A percentile compares a stretch with the other conserved stretches of the same genome.
Evolutionary conservation across 2,329 filamentous ascomycete species (phyloP).

Genomic region (Bipolaris sorokiniana): DNA sequence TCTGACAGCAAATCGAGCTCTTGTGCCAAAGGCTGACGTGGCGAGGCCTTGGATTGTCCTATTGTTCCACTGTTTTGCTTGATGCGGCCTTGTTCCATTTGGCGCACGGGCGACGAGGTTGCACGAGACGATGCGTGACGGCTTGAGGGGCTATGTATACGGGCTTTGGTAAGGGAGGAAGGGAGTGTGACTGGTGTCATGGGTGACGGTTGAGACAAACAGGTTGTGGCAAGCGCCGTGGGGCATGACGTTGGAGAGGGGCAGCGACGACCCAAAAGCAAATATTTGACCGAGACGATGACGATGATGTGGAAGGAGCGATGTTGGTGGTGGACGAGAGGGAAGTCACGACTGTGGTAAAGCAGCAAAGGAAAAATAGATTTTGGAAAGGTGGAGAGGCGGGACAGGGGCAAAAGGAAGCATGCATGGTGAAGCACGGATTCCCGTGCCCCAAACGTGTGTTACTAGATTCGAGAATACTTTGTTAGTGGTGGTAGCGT

Average conservation of each 20-base stretch:
- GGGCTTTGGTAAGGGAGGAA: not conserved
- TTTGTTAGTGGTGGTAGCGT: conserved; percentile 10
- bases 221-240: conserved; percentile 4
- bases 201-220: not conserved
- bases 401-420: not conserved
- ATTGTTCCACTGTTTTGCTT: not conserved
- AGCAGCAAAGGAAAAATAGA: not conserved
- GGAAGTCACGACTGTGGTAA: not conserved
- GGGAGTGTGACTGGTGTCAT: conserved; percentile 12
- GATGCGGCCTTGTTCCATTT: not conserved
- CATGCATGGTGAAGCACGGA: not conserved
- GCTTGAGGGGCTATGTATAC: not conserved
- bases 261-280: not conserved
- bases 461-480: not conserved
- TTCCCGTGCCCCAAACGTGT: not conserved
- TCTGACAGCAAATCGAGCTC: not conserved
- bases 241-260: conserved; percentile 5
- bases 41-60: not conserved
- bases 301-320: not conserved
- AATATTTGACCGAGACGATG: not conserved
- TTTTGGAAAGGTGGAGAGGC: not conserved
- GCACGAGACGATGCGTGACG: not conserved
- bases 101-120: not conserved
- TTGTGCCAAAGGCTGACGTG: not conserved
- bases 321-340: not conserved